These are phyloP conservation scores for Annulohypoxylon bovei DNA, from an alignment of 495 filamentous ascomycete species.

Conservation along the genomic window DNA sequence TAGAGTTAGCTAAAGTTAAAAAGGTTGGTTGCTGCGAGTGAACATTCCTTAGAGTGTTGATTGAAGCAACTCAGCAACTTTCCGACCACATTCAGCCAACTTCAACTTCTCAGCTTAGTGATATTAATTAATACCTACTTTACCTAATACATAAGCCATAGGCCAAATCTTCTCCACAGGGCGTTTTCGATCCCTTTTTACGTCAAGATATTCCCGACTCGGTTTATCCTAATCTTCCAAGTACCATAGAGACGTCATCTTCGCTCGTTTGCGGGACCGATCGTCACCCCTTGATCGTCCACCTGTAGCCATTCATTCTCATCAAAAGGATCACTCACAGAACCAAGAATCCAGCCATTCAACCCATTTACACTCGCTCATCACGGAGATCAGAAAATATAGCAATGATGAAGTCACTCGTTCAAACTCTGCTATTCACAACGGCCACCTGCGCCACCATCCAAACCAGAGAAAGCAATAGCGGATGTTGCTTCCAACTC, in stretches of 20 bases:
- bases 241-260: slow-evolving; percentile 30
- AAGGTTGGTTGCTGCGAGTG: slow-evolving; percentile 4
- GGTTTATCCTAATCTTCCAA: slow-evolving; percentile 11
- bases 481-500: slow-evolving; percentile 45
- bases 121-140: background rate
- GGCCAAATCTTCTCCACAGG: background rate
- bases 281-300: slow-evolving; percentile 25
- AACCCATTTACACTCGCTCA: slow-evolving; percentile 6
- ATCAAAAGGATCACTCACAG: background rate
- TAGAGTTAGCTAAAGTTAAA: slow-evolving; percentile 19
- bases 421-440: slow-evolving; percentile 29
- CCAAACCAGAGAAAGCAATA: slow-evolving; percentile 19
- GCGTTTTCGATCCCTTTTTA: background rate
- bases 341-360: background rate
- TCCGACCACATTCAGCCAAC: background rate
- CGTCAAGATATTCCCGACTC: background rate
- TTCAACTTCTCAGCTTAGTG: background rate
- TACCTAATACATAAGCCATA: background rate
- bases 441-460: slow-evolving; percentile 25
- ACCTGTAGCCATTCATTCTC: slow-evolving; percentile 2
- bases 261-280: slow-evolving; percentile 11
- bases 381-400: background rate
- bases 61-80: background rate
- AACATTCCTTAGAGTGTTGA: slow-evolving; percentile 1
- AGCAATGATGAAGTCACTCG: slow-evolving; percentile 31